Evolutionary conservation across 2,329 filamentous ascomycete species (phyloP).

Genomic region (Ceratocystis albifundus): DNA sequence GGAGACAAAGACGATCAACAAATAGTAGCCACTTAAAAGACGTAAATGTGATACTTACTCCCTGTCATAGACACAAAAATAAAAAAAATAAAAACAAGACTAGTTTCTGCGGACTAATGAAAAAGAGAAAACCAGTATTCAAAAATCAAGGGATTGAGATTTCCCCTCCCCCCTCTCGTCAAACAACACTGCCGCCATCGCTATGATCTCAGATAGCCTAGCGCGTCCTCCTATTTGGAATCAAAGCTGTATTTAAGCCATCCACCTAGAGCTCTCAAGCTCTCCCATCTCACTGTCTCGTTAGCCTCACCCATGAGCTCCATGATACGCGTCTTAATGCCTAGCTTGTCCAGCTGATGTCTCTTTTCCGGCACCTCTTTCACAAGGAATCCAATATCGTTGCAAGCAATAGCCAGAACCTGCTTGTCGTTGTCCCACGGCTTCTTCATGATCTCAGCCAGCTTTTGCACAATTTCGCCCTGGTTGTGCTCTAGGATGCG

Average conservation of each 20-base stretch:
- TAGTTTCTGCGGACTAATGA: not conserved
- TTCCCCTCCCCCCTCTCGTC: not conserved
- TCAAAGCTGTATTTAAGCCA: constrained; percentile 57
- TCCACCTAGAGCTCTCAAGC: constrained; percentile 63
- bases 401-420: constrained; percentile 84
- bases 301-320: constrained; percentile 84
- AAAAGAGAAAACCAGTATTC: constrained; percentile 9
- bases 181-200: not conserved
- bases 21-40: not conserved
- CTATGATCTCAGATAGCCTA: not conserved
- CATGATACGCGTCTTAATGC: constrained; percentile 80
- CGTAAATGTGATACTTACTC: not conserved
- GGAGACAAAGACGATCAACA: not conserved
- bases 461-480: constrained; percentile 63
- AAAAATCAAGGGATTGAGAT: not conserved
- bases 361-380: constrained; percentile 82
- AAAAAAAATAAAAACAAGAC: not conserved
- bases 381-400: constrained; percentile 79
- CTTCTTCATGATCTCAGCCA: constrained; percentile 70
- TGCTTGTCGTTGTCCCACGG: constrained; percentile 72
- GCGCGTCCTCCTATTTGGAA: constrained; percentile 25
- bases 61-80: not conserved
- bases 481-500: constrained; percentile 76
- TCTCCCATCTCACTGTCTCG: constrained; percentile 86
- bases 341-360: constrained; percentile 66